Conservation (phyloP, 805 yeast genomes). For the Yamadazyma olivae region DNA sequence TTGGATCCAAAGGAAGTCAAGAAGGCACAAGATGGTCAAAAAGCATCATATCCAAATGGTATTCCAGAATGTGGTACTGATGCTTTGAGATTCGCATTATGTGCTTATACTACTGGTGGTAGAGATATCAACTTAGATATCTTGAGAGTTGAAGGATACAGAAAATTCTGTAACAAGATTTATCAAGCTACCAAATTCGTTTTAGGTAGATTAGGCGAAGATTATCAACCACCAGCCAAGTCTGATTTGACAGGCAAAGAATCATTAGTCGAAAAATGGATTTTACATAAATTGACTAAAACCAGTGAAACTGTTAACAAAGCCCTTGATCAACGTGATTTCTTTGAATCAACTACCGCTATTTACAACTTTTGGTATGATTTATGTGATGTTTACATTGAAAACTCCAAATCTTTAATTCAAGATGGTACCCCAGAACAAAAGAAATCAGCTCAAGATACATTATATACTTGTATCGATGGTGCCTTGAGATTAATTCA, state of each 20-base stretch:
- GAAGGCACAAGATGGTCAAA: constrained; percentile 86
- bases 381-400: constrained; percentile 96
- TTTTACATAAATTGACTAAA: constrained; percentile 75
- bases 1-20: constrained; percentile 84
- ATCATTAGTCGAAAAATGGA: constrained; percentile 95
- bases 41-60: constrained; percentile 88
- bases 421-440: constrained; percentile 86
- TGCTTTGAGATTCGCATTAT: constrained; percentile 94
- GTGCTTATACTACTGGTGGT: constrained; percentile 98
- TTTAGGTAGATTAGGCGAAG: constrained; percentile 86
- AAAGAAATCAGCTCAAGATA: constrained; percentile 87
- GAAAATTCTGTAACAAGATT: constrained; percentile 99
- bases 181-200: constrained; percentile 98
- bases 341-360: constrained; percentile 80
- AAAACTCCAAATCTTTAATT: constrained; percentile 90
- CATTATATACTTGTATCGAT: constrained; percentile 89
- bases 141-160: constrained; percentile 95
- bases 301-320: constrained; percentile 64
- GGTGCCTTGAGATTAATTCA: constrained; percentile 89
- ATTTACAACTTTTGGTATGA: constrained; percentile 95
- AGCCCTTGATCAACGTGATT: constrained; percentile 79
- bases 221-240: constrained; percentile 74
- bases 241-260: constrained; percentile 70
- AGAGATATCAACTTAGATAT: constrained; percentile 96
- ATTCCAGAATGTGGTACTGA: constrained; percentile 99